These are phyloP conservation scores for Torulaspora delbrueckii DNA, from an alignment of 805 yeast genomes.

Conservation along the genomic window DNA sequence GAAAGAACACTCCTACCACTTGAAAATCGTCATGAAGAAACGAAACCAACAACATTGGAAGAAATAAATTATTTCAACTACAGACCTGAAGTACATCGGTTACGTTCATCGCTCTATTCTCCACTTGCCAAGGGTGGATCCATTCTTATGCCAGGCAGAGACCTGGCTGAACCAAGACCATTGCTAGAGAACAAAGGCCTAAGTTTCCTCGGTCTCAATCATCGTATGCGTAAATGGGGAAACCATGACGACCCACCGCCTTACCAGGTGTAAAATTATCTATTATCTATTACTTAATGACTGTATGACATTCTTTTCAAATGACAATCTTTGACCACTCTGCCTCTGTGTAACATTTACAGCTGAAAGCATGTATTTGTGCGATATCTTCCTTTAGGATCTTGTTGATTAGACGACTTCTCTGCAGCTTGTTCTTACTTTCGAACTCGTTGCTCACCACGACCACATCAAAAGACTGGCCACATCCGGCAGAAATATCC, in stretches of 20 bases:
- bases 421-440: constrained; percentile 77
- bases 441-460: constrained; percentile 68
- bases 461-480: constrained; percentile 92
- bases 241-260: constrained; percentile 33
- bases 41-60: constrained; percentile 10
- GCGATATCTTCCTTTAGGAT: constrained; percentile 82
- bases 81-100: constrained; percentile 13
- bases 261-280: constrained; percentile 12
- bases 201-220: constrained; percentile 23
- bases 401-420: constrained; percentile 81
- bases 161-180: constrained; percentile 15
- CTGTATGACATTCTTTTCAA: constrained; percentile 9
- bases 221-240: constrained; percentile 25
- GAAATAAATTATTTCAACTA: constrained; percentile 4
- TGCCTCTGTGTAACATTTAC: constrained; percentile 79
- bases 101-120: constrained; percentile 21
- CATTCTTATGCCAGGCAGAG: constrained; percentile 8
- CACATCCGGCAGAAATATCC: constrained; percentile 80
- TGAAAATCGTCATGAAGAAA: constrained; percentile 1
- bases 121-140: constrained; percentile 16
- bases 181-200: constrained; percentile 21
- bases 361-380: constrained; percentile 90
- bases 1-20: constrained; percentile 4
- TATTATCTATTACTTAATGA: constrained; percentile 3
- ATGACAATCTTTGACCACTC: constrained; percentile 61